phyloP scores from a whole-genome alignment of 371 early-diverging fungal genomes.

The Mucor velutinosus region DNA sequence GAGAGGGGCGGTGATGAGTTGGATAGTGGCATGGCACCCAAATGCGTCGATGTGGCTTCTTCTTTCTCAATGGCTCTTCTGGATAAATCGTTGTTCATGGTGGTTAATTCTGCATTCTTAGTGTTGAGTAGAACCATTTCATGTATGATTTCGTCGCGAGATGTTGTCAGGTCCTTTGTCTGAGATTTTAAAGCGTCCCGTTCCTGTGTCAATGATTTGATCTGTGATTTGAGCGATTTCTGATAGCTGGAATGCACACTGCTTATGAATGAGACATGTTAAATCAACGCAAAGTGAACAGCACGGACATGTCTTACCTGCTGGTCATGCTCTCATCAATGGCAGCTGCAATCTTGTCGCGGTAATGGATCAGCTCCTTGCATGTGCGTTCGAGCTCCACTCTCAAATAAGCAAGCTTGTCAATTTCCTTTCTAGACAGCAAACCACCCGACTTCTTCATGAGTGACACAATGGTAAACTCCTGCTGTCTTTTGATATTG shows the following conservation, averaged over 20 bases:
- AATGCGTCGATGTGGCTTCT: not conserved
- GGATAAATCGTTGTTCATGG: conserved; percentile 60
- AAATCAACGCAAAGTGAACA: not conserved
- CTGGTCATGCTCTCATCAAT: conserved; percentile 11
- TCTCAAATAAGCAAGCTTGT: conserved; percentile 19
- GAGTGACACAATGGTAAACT: conserved; percentile 13
- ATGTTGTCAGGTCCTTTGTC: conserved; percentile 16
- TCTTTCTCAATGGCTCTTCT: conserved; percentile 43
- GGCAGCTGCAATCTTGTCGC: conserved; percentile 20
- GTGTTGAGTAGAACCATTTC: conserved; percentile 58
- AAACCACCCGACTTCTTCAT: conserved; percentile 13
- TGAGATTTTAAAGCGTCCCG: conserved; percentile 27
- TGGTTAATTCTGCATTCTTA: conserved; percentile 56
- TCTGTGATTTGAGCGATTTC: conserved; percentile 24
- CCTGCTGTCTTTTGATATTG: conserved; percentile 11
- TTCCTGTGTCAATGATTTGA: conserved; percentile 25
- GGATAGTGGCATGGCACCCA: not conserved
- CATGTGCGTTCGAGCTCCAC: conserved; percentile 32
- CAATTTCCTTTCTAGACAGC: conserved; percentile 29
- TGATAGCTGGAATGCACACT: conserved; percentile 13
- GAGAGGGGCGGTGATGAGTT: conserved; percentile 12
- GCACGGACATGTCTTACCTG: not conserved
- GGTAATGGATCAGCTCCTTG: conserved; percentile 21
- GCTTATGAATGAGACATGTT: not conserved
- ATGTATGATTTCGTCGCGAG: conserved; percentile 46